Evolutionary conservation across 306 rosid species (phyloP), one percentile per base, ranked within the genome.

Genomic region (Fragaria iinumae): DNA sequence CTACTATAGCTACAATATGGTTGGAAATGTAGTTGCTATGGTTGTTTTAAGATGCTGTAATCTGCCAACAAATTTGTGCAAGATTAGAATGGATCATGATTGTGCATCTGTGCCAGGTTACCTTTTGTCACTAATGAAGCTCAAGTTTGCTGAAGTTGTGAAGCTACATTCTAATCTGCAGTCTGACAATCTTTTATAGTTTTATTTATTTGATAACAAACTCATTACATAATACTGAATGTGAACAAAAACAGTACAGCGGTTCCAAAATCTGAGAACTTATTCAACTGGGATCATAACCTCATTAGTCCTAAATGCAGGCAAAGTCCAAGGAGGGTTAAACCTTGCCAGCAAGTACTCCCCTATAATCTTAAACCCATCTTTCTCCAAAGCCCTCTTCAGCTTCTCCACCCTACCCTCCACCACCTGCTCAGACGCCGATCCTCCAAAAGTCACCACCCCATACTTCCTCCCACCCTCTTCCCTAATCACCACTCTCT

Each of bases 271-370:
- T 23, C 25, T 48, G 8, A 43, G 32, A 50, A 18, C 32, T 87
- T 83, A 94, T 79, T 89, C 90, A 72, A 90, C 71, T 9, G 98
- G 97, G 23, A 90, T 84, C 97, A 92, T 72, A 77, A 95, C 86
- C 83, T 92, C 98, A 41, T 89, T 95, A 17, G 93, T 92, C 75
- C 98, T 90, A 41, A 92, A 88, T 0, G 77, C 34, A 67, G 97
- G 92, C 55, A 95, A 65, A 17, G 97, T 89, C 87, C 88, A 87
- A 20, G 97, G 98, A 2, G 98, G 98, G 48, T 92, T 95, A 55
- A 89, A 92, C 90, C 98, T 95, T 0, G 87, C 98, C 90, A 95
- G 64, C 85, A 87, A 60, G 71, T 71, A 84, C 70, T 95, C 92
- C 20, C 96, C 98, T 66, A 68, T 20, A 6, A 89, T 81, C 87